These are phyloP conservation scores for Xylaria longipes DNA, from an alignment of 495 filamentous ascomycete species.

Conservation along the genomic window DNA sequence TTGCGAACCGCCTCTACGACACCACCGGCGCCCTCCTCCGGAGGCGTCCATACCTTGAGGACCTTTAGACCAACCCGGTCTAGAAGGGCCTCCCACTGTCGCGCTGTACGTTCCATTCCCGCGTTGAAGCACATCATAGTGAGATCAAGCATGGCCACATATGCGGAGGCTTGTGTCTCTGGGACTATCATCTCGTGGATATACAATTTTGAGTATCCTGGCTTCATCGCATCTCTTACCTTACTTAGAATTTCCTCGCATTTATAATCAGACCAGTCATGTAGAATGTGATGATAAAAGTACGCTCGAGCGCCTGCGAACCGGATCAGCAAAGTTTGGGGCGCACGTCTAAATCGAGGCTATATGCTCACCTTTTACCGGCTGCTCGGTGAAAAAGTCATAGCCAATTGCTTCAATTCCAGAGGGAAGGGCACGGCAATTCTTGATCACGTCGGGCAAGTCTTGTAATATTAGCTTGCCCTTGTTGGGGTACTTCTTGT, in stretches of 20 bases:
- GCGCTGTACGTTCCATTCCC: conserved; percentile 40
- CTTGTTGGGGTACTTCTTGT: conserved; percentile 34
- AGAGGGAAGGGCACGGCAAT: conserved; percentile 3
- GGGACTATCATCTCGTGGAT: conserved; percentile 61
- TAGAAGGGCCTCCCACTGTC: conserved; percentile 39
- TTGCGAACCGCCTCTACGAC: conserved; percentile 18
- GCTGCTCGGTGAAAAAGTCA: conserved; percentile 42
- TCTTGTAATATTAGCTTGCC: conserved; percentile 49
- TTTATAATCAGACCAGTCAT: conserved; percentile 51
- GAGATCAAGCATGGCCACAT: conserved; percentile 50
- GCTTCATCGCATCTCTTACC: conserved; percentile 45
- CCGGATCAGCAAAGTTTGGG: neutral
- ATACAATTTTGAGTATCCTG: conserved; percentile 45
- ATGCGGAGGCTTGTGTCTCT: conserved; percentile 46
- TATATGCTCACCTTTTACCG: conserved; percentile 31
- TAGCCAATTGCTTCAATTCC: conserved; percentile 36
- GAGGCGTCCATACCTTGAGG: conserved; percentile 46
- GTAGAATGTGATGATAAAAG: conserved; percentile 50
- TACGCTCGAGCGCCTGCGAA: conserved; percentile 42
- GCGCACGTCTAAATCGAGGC: neutral
- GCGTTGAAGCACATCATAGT: conserved; percentile 42
- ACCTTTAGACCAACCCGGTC: conserved; percentile 48
- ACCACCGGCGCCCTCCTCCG: conserved; percentile 16
- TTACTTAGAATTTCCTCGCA: conserved; percentile 49
- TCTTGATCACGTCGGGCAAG: conserved; percentile 38